Percentiles rank a stretch among this genome's conserved stretches.
phyloP scores from a whole-genome alignment of 1,139 yeast species.

The Diutina scorzettiae region DNA sequence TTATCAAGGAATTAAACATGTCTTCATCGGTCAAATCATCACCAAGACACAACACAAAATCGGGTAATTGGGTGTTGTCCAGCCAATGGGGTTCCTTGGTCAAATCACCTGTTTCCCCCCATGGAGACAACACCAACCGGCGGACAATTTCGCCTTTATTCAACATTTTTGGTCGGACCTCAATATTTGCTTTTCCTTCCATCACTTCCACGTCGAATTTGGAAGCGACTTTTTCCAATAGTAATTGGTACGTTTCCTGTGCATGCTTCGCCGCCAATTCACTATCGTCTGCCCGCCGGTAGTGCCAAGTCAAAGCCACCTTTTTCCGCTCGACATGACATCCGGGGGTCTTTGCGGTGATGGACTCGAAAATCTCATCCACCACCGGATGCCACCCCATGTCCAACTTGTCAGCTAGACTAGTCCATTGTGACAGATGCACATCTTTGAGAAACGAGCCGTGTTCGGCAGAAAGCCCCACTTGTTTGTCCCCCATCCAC shows the following conservation, averaged over 20 bases:
- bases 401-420: slow-evolving; percentile 70
- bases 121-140: slow-evolving; percentile 54
- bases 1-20: slow-evolving; percentile 72
- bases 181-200: slow-evolving; percentile 94
- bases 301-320: slow-evolving; percentile 97
- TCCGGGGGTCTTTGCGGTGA: slow-evolving; percentile 86
- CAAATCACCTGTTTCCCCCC: slow-evolving; percentile 30
- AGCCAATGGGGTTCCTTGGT: slow-evolving; percentile 17
- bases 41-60: slow-evolving; percentile 80
- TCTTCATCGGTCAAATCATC: slow-evolving; percentile 97
- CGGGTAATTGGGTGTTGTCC: slow-evolving; percentile 35
- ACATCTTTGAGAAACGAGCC: slow-evolving; percentile 86
- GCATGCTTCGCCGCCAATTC: slow-evolving; percentile 87
- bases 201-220: slow-evolving; percentile 88
- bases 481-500: slow-evolving; percentile 66
- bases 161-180: slow-evolving; percentile 86
- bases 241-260: slow-evolving; percentile 51
- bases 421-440: slow-evolving; percentile 58
- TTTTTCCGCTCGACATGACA: slow-evolving; percentile 77
- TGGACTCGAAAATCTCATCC: slow-evolving; percentile 55
- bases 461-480: slow-evolving; percentile 93
- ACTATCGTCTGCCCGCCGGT: slow-evolving; percentile 78
- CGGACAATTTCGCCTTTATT: slow-evolving; percentile 96
- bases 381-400: slow-evolving; percentile 92
- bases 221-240: slow-evolving; percentile 46